Evolutionary conservation across 495 filamentous ascomycete genomes (phyloP).

Genomic region (Penicillium arizonense): DNA sequence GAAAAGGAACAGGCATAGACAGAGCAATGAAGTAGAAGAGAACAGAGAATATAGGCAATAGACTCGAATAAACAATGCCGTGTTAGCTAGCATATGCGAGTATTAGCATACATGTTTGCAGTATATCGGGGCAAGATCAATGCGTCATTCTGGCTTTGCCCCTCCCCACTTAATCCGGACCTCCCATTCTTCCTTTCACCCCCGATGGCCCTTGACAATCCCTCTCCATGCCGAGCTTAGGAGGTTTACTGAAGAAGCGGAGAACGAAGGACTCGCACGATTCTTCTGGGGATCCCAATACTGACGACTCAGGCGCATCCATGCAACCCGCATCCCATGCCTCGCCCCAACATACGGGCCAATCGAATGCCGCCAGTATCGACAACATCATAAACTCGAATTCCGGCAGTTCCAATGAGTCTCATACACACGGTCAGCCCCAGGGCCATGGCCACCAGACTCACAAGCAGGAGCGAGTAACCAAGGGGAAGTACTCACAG

Average conservation of each 20-base stretch:
- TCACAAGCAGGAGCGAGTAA: constrained; percentile 56
- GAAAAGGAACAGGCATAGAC: too few species aligned
- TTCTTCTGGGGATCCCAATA: constrained; percentile 48
- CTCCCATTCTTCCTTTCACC: constrained; percentile 8
- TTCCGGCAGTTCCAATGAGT: constrained; percentile 19
- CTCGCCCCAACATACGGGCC: constrained; percentile 30
- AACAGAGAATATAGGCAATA: too few species aligned
- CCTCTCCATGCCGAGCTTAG: constrained; percentile 47
- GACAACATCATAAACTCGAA: constrained; percentile 38
- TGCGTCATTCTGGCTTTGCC: constrained; percentile 30
- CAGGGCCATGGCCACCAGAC: constrained; percentile 9
- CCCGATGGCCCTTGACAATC: constrained; percentile 8
- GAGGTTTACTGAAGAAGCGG: constrained; percentile 94
- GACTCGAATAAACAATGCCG: too few species aligned
- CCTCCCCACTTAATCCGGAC: constrained; percentile 27
- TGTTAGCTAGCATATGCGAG: too few species aligned
- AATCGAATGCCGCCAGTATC: constrained; percentile 42
- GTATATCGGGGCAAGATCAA: constrained; percentile 19
- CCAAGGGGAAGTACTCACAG: constrained; percentile 97
- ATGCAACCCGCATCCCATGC: constrained; percentile 41
- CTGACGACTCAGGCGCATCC: constrained; percentile 36
- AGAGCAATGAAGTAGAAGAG: too few species aligned
- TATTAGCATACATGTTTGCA: too few species aligned
- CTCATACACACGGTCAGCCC: constrained; percentile 13
- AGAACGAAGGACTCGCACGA: constrained; percentile 77